Conservation (phyloP, 257 asterid species). For the Eucommia ulmoides region DNA sequence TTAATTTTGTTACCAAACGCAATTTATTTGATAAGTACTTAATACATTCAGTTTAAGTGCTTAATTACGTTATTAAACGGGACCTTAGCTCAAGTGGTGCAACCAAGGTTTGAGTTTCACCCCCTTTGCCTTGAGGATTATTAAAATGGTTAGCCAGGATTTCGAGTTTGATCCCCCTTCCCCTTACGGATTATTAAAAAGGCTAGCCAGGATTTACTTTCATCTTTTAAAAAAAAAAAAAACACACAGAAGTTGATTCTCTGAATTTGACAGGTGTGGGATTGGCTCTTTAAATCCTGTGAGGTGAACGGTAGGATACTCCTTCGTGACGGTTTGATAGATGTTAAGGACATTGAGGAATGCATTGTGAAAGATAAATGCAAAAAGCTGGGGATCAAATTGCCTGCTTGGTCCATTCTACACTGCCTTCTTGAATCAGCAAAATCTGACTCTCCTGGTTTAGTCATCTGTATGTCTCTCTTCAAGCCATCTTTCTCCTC, state of each 20-base stretch:
- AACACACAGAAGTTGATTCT: conserved; percentile 7
- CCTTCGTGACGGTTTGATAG: conserved; percentile 57
- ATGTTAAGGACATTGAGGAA: conserved; percentile 51
- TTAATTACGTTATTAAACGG: too few species aligned
- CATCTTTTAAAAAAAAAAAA: background rate
- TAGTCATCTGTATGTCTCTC: conserved; percentile 44
- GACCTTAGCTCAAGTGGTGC: too few species aligned
- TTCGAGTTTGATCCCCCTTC: too few species aligned
- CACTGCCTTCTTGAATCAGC: conserved; percentile 68
- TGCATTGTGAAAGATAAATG: conserved; percentile 58
- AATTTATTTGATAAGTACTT: too few species aligned
- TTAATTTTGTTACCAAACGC: too few species aligned
- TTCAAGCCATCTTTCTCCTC: background rate
- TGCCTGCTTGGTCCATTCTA: conserved; percentile 77
- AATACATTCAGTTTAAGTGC: too few species aligned
- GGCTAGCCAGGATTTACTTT: too few species aligned
- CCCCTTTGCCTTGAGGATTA: too few species aligned
- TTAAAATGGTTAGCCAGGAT: too few species aligned
- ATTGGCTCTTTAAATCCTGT: conserved; percentile 78
- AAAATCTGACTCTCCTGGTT: conserved; percentile 46
- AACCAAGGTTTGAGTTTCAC: too few species aligned
- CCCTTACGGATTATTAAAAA: too few species aligned
- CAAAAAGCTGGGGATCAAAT: conserved; percentile 62
- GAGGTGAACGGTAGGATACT: conserved; percentile 57
- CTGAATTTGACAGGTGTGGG: conserved; percentile 51